A percentile compares a stretch with the other conserved stretches of the same genome.
These are phyloP conservation scores for Chaetothyriales sp. DNA, from an alignment of 2,329 filamentous ascomycete genomes.

Conservation along the genomic window DNA sequence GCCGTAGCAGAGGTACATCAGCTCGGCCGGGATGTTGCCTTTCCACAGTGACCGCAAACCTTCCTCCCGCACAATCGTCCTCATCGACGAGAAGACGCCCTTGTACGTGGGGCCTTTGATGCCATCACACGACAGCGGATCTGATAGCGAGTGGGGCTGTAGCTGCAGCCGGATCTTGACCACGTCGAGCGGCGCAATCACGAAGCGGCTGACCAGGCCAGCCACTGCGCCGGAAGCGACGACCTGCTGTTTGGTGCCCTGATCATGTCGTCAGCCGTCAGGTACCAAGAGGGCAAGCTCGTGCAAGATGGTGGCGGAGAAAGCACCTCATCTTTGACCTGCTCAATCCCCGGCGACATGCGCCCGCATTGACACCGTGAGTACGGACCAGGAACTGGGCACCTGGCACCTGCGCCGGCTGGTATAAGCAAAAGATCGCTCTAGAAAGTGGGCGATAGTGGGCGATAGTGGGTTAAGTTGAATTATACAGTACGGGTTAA, in stretches of 20 bases:
- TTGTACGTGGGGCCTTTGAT: conserved; percentile 39
- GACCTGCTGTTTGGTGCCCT: conserved; percentile 51
- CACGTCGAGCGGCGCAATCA: conserved; percentile 89
- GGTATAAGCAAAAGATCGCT: neutral
- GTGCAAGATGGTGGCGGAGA: neutral
- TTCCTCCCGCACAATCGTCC: conserved; percentile 64
- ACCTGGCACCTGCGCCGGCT: neutral
- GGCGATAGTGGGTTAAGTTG: too few relatives aligned
- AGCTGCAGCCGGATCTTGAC: conserved; percentile 96
- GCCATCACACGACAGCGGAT: conserved; percentile 48
- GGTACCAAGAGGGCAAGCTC: neutral
- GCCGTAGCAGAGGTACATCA: conserved; percentile 85
- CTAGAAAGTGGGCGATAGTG: too few relatives aligned
- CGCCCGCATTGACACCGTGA: neutral
- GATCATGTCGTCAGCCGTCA: neutral
- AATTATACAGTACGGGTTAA: too few relatives aligned
- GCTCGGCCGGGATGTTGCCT: conserved; percentile 88
- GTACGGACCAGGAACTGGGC: neutral
- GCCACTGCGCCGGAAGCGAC: conserved; percentile 55
- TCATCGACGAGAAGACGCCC: conserved; percentile 62
- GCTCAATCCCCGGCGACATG: conserved; percentile 48
- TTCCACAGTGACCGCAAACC: conserved; percentile 87
- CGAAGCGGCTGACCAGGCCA: conserved; percentile 83
- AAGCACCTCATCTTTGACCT: conserved; percentile 55
- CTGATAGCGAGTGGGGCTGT: conserved; percentile 70